Evolutionary conservation across 2,329 filamentous ascomycete genomes (phyloP).

Genomic region (Fusarium sp.): DNA sequence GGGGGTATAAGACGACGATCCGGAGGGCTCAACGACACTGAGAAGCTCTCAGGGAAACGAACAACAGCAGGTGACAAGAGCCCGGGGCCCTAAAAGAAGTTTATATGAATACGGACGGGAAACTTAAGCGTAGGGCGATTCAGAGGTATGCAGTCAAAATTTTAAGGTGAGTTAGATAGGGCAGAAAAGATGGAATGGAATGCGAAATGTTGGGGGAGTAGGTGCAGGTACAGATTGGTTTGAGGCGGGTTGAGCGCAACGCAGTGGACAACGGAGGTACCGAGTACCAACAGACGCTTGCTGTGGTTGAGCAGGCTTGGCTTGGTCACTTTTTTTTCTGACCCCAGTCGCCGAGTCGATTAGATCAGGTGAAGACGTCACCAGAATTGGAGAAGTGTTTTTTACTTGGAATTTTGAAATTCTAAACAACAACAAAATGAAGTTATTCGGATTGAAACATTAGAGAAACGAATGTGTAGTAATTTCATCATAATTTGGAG

Average conservation of each 20-base stretch:
- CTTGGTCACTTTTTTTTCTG: constrained; percentile 15
- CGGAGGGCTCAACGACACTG: constrained; percentile 12
- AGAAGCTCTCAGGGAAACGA: constrained; percentile 7
- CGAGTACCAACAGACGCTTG: constrained; percentile 27
- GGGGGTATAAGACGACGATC: constrained; percentile 29
- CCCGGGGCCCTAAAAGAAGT: constrained; percentile 19
- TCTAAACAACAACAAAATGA: neutral
- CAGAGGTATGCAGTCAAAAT: constrained; percentile 25
- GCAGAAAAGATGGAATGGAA: constrained; percentile 29
- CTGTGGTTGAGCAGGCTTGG: constrained; percentile 26
- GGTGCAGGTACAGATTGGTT: constrained; percentile 12
- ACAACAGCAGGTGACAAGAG: constrained; percentile 6
- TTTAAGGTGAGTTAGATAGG: constrained; percentile 3
- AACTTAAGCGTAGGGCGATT: constrained; percentile 1
- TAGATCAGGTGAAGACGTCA: constrained; percentile 38
- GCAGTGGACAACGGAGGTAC: constrained; percentile 22
- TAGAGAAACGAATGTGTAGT: neutral
- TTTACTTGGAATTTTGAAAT: neutral
- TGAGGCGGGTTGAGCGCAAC: constrained; percentile 22
- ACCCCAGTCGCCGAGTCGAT: constrained; percentile 18
- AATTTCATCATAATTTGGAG: constrained; percentile 4
- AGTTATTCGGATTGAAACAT: neutral
- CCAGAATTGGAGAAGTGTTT: constrained; percentile 11
- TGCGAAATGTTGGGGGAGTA: constrained; percentile 38
- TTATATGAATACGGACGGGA: constrained; percentile 15